A percentile compares a stretch with the other conserved stretches of the same genome.
Conservation (phyloP, 805 yeast species). For the Spathaspora arborariae region DNA sequence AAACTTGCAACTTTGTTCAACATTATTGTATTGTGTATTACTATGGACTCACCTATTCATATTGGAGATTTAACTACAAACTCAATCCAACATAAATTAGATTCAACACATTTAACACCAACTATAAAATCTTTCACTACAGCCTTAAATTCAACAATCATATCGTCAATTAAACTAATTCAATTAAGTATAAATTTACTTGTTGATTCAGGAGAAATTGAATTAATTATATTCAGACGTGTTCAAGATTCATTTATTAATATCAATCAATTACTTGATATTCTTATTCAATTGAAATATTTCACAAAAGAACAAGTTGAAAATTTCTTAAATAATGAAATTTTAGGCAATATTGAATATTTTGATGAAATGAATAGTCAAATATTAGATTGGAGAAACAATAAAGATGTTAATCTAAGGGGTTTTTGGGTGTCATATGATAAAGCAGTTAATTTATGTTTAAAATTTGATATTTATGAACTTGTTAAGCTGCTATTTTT, state of each 20-base stretch:
- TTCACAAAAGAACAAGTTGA: slow-evolving; percentile 24
- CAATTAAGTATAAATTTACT: slow-evolving; percentile 23
- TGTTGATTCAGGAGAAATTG: slow-evolving; percentile 1
- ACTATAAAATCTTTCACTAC: slow-evolving; percentile 9
- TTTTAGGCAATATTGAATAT: slow-evolving; percentile 29
- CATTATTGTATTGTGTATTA: too few species aligned
- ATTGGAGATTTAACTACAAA: slow-evolving; percentile 40
- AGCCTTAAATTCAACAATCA: slow-evolving; percentile 24
- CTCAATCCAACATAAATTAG: slow-evolving; percentile 32
- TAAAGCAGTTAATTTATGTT: slow-evolving; percentile 36
- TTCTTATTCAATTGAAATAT: slow-evolving; percentile 26
- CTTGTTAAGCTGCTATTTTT: slow-evolving; percentile 33
- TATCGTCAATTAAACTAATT: slow-evolving; percentile 34
- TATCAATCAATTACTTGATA: slow-evolving; percentile 32
- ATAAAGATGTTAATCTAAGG: slow-evolving; percentile 22
- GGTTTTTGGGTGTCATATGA: slow-evolving; percentile 45
- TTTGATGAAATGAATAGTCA: slow-evolving; percentile 17
- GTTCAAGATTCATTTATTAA: slow-evolving; percentile 42
- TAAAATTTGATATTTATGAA: slow-evolving; percentile 37
- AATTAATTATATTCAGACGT: slow-evolving; percentile 31
- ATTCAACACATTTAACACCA: slow-evolving; percentile 32
- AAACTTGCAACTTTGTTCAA: too few species aligned
- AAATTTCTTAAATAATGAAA: slow-evolving; percentile 30
- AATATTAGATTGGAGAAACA: slow-evolving; percentile 29
- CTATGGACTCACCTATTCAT: slow-evolving; percentile 42